phyloP scores from a whole-genome alignment of 148 eudicot genomes.

The Nepenthes mirabilis region DNA sequence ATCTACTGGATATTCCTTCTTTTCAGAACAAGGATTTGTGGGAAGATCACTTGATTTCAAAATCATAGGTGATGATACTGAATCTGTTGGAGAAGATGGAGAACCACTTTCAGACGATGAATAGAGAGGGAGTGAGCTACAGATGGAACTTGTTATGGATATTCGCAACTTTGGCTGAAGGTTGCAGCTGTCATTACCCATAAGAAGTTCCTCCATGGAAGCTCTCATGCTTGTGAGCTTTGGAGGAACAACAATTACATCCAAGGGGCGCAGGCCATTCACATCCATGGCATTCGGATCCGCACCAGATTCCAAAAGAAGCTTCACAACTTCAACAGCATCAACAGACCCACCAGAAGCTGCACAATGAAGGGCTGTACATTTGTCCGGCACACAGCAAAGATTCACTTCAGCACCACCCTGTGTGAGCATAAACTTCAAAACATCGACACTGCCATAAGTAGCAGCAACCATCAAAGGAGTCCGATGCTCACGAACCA shows the following conservation, averaged over 20 bases:
- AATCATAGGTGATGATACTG: conserved; percentile 31
- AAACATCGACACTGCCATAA: conserved; percentile 49
- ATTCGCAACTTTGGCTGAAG: conserved; percentile 26
- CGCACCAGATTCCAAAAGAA: conserved; percentile 58
- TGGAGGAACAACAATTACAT: conserved; percentile 59
- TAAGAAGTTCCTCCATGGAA: conserved; percentile 41
- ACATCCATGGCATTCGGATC: conserved; percentile 40
- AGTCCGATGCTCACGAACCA: conserved; percentile 48
- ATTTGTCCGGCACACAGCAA: conserved; percentile 43
- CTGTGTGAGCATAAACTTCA: conserved; percentile 38
- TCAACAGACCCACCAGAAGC: conserved; percentile 58
- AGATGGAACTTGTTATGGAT: conserved; percentile 28
- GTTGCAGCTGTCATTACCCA: conserved; percentile 22
- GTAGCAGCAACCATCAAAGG: conserved; percentile 76
- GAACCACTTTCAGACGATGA: conserved; percentile 40
- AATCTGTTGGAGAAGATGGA: conserved; percentile 39
- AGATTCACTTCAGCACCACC: conserved; percentile 46
- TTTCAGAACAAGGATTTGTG: conserved; percentile 30
- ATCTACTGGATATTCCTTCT: conserved; percentile 75
- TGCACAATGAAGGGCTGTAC: conserved; percentile 80
- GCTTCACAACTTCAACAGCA: conserved; percentile 42
- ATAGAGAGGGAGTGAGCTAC: conserved; percentile 52
- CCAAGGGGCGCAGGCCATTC: conserved; percentile 41
- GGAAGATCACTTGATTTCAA: conserved; percentile 24
- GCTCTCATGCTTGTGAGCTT: conserved; percentile 35